Evolutionary conservation across 352 stramenopile genomes (phyloP), one percentile per base, ranked within the genome.

Genomic region (Phytophthora litchii): DNA sequence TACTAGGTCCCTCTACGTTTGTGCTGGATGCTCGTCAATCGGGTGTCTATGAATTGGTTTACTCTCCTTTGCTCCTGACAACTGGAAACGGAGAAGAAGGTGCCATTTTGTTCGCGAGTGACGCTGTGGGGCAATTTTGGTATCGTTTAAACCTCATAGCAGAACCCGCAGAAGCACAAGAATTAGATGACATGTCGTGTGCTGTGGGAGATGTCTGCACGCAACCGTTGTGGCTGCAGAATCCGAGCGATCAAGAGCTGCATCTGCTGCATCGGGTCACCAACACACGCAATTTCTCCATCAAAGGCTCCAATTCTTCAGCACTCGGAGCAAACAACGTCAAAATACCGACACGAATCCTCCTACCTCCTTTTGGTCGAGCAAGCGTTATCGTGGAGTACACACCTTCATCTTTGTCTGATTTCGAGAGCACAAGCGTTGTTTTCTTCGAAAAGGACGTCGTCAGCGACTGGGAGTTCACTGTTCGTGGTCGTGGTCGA

Each of bases 101-200:
- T 1, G 88, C 87, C 0, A 83, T 98, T 13, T 61, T 92, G 3
- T 98, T 98, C 57, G 77, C 83, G 0, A 96, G 96, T 46, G 86
- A 96, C 17, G 69, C 80, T 13, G 88, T 98, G 8, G 95, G 95
- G 0, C 90, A 98, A 65, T 96, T 98, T 36, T 98, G 94, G 90
- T 98, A 98, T 51, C 58, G 86, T 3, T 73, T 98, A 3, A 56
- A 86, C 23, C 69, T 98, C 6, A 23, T 76, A 1, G 93, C 91
- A 6, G 74, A 84, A n/a, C 35, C 66, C 5, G 73, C 91, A 0
- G 43, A 62, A 8, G 57, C 74, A 0, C 77, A 85, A 9, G 50
- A 62, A 19, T 64, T 98, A 6, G 68, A 83, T 6, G 64, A 88
- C 44, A 96, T 98, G 71, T 68, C 53, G 0, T 96, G 86, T 40